Evolutionary conservation across 352 stramenopile genomes (phyloP), one percentile per base, ranked within the genome.

Genomic region (Pythium myriotylum): DNA sequence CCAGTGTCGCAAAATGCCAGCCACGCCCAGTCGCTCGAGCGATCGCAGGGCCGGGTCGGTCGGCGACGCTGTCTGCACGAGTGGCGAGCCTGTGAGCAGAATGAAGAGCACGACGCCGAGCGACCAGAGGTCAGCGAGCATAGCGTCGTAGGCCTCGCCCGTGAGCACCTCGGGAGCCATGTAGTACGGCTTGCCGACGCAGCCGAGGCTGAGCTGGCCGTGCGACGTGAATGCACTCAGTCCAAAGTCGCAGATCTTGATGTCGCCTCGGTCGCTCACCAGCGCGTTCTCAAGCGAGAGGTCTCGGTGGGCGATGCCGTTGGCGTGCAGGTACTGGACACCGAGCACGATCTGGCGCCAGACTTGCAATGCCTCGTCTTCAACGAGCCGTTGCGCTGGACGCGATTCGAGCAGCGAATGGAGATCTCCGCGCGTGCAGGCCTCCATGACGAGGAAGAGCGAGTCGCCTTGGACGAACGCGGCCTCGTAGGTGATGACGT

Each of bases 141-240:
- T 72, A 0, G 81, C 70, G 63, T 87, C 73, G 69, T 84, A 83
- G 0, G 48, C 55, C 0, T 51, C 59, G 4, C 66, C 71, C 20
- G 24, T 26, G 0, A 70, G 68, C 26, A 89, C 73, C 63, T 92
- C 83, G 0, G 81, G 83, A 5, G 83, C 83, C 75, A 87, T 92
- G 70, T 90, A 91, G 65, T 86, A 83, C 23, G 82, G 72, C 35
- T 92, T 92, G 35, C 82, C 82, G 5, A 89, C 82, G 10, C 62
- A 29, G 17, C 86, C 77, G 1, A 26, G 57, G 14, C 9, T 22
- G 14, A 32, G 19, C 7, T 73, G 77, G 5, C 70, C 52, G 24
- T 66, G 46, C 4, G 66, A 55, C 7, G 75, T 72, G 20, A 73
- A 62, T 5, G 71, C 70, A 46, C 78, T 86, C 7, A 90, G 65